A percentile compares a stretch with the other conserved stretches of the same genome.
Evolutionary conservation across 306 rosid genomes (phyloP).

Genomic region (Ochetophila trinervis): DNA sequence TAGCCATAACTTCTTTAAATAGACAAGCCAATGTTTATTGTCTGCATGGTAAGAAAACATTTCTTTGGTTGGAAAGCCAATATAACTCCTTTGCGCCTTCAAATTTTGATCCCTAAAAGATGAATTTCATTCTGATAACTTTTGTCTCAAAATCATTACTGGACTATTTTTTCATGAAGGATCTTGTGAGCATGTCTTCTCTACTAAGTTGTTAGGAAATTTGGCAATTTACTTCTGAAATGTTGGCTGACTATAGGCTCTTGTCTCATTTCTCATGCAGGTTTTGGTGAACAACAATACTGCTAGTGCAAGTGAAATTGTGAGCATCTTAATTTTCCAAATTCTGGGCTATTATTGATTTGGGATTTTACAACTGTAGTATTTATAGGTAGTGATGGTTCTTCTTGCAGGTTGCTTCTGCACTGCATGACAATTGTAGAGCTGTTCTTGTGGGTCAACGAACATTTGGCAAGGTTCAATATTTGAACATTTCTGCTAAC

Average conservation of each 20-base stretch:
- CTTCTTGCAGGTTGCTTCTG: conserved; percentile 91
- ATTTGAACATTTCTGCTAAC: background rate
- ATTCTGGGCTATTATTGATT: conserved; percentile 24
- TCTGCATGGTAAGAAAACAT: background rate
- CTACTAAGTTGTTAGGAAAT: no score
- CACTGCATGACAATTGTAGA: conserved; percentile 93
- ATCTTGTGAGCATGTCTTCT: conserved; percentile 8
- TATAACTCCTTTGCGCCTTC: background rate
- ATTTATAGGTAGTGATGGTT: conserved; percentile 1
- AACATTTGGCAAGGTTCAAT: conserved; percentile 94
- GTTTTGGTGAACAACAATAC: conserved; percentile 87
- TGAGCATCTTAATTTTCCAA: conserved; percentile 43
- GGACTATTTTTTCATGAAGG: background rate
- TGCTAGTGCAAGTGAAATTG: conserved; percentile 99
- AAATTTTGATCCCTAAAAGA: background rate
- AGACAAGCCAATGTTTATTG: background rate
- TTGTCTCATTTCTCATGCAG: conserved; percentile 44
- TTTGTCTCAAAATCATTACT: background rate
- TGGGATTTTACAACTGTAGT: conserved; percentile 1
- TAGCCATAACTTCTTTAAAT: no score
- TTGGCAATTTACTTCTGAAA: no score
- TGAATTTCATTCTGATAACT: background rate
- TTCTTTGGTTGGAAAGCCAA: background rate
- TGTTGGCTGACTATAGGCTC: conserved; percentile 23
- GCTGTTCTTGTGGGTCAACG: conserved; percentile 94